These are phyloP conservation scores for Cardiospermum halicacabum DNA, from an alignment of 345 rosid species.

Conservation along the genomic window DNA sequence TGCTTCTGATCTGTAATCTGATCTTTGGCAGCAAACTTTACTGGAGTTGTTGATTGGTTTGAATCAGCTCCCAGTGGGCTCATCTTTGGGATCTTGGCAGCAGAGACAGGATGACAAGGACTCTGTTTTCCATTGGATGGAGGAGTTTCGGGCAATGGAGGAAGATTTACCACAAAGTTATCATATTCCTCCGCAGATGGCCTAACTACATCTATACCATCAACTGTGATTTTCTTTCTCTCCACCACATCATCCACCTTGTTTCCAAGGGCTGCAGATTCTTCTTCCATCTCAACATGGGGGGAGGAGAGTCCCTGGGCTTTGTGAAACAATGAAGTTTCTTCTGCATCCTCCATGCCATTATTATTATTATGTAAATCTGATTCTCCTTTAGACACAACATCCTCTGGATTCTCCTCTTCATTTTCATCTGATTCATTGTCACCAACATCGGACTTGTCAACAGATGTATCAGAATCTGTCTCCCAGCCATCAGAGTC, in stretches of 20 bases:
- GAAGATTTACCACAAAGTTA: not conserved
- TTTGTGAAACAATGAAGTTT: not conserved
- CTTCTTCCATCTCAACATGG: not conserved
- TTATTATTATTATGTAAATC: too few relatives aligned
- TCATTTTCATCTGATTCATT: not conserved
- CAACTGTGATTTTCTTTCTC: not conserved
- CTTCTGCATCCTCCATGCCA: conserved; percentile 4
- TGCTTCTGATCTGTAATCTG: conserved; percentile 22
- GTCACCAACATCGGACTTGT: not conserved
- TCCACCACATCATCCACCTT: not conserved
- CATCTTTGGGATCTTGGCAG: not conserved
- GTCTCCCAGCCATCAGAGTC: not conserved
- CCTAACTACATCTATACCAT: conserved; percentile 15
- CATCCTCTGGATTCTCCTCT: not conserved
- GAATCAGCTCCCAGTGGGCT: conserved; percentile 27
- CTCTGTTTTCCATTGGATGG: conserved; percentile 14
- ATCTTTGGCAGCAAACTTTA: conserved; percentile 23
- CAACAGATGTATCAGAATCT: not conserved
- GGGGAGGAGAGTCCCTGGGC: too few relatives aligned
- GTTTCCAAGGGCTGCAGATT: not conserved
- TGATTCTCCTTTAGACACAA: too few relatives aligned
- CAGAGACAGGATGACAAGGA: conserved; percentile 11
- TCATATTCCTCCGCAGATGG: conserved; percentile 19
- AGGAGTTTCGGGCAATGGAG: conserved; percentile 17
- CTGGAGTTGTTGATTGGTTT: conserved; percentile 19